These are phyloP conservation scores for Penicillium verrucosum DNA, from an alignment of 2,329 filamentous ascomycete genomes.

Conservation along the genomic window DNA sequence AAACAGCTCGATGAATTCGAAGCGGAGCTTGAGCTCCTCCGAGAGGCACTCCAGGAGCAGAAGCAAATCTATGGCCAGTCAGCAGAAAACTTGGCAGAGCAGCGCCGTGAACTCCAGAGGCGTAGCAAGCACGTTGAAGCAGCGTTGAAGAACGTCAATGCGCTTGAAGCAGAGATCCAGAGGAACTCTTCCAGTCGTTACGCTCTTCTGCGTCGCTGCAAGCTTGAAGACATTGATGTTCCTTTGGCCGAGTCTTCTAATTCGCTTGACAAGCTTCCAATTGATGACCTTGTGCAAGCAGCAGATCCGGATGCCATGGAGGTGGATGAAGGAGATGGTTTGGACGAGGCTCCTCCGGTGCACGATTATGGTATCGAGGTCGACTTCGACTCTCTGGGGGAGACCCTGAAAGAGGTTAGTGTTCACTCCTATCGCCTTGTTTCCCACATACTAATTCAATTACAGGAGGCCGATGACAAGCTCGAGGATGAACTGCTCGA, in stretches of 20 bases:
- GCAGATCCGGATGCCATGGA: constrained; percentile 88
- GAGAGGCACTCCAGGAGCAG: constrained; percentile 67
- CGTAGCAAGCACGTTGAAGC: constrained; percentile 79
- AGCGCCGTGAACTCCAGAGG: constrained; percentile 76
- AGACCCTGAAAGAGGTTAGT: constrained; percentile 74
- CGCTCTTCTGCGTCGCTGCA: constrained; percentile 78
- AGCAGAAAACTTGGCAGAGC: constrained; percentile 71
- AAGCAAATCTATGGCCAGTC: constrained; percentile 66
- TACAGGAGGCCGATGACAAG: constrained; percentile 64
- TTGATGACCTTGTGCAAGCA: constrained; percentile 73
- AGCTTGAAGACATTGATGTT: constrained; percentile 87
- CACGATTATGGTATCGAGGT: constrained; percentile 91
- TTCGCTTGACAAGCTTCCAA: constrained; percentile 74
- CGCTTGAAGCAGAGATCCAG: constrained; percentile 80
- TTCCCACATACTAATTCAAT: constrained; percentile 7
- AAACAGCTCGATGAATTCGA: constrained; percentile 68
- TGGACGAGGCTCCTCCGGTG: constrained; percentile 60
- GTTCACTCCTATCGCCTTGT: neutral
- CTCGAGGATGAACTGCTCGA: constrained; percentile 75
- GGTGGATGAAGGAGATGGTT: constrained; percentile 63
- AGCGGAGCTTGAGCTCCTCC: constrained; percentile 72
- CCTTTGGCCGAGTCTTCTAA: constrained; percentile 71
- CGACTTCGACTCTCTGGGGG: constrained; percentile 77
- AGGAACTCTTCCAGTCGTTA: constrained; percentile 82
- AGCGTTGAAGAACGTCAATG: constrained; percentile 69